Conservation (phyloP, 2,329 filamentous ascomycete genomes). For the Massarina eburnea region DNA sequence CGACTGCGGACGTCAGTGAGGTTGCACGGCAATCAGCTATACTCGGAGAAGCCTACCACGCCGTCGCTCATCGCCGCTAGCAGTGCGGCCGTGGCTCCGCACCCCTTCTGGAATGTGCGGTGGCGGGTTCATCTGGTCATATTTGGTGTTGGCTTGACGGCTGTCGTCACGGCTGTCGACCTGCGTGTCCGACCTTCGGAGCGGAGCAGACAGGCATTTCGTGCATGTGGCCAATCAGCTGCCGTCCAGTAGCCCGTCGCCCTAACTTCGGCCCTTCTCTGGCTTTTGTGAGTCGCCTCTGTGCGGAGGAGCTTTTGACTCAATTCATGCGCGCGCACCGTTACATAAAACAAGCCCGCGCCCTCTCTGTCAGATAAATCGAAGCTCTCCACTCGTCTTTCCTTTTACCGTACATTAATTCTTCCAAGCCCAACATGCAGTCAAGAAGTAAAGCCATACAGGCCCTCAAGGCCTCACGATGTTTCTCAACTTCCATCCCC, state of each 20-base stretch:
- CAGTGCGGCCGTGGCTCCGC: conserved; percentile 32
- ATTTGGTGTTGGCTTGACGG: too few relatives aligned
- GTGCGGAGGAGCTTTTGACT: conserved; percentile 14
- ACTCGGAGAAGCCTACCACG: conserved; percentile 17
- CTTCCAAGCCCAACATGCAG: conserved; percentile 26
- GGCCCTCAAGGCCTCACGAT: conserved; percentile 43
- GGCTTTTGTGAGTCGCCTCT: conserved; percentile 1
- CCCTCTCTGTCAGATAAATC: conserved; percentile 11
- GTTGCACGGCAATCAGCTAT: neutral
- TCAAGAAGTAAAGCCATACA: conserved; percentile 40
- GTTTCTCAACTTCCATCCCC: conserved; percentile 47
- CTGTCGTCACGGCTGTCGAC: neutral
- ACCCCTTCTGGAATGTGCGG: conserved; percentile 11
- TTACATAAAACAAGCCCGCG: too few relatives aligned
- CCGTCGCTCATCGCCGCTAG: conserved; percentile 36
- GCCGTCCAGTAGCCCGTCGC: neutral
- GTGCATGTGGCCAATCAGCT: neutral
- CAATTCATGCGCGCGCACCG: conserved; percentile 10
- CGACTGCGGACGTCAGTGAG: conserved; percentile 42
- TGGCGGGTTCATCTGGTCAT: conserved; percentile 12
- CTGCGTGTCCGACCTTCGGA: conserved; percentile 9
- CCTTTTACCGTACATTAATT: conserved; percentile 1
- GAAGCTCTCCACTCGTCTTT: conserved; percentile 15
- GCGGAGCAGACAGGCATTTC: conserved; percentile 2
- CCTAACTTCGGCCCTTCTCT: neutral